Evolutionary conservation across 2,329 filamentous ascomycete genomes (phyloP).

Genomic region (Basipetospora chlamydospora): DNA sequence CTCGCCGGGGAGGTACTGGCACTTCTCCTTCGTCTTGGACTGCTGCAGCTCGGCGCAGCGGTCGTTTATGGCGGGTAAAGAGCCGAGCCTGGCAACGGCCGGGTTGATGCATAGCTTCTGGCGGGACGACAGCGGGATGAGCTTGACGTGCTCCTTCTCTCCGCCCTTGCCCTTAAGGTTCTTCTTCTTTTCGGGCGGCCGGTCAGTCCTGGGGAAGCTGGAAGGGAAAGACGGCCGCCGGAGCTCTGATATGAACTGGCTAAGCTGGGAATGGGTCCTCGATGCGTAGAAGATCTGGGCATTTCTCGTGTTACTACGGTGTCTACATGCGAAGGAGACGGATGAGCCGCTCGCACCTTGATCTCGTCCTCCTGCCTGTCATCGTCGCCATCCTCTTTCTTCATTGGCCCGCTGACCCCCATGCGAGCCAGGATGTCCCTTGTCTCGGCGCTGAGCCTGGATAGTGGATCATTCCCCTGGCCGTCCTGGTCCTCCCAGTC

Average conservation of each 20-base stretch:
- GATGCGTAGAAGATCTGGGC: constrained; percentile 73
- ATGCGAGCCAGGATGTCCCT: constrained; percentile 57
- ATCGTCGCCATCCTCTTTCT: constrained; percentile 23
- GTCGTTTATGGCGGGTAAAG: constrained; percentile 78
- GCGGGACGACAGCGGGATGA: constrained; percentile 70
- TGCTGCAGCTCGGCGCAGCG: constrained; percentile 83
- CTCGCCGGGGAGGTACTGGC: constrained; percentile 63
- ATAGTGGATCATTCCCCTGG: constrained; percentile 23
- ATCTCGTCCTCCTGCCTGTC: constrained; percentile 46
- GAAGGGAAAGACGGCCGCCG: constrained; percentile 64
- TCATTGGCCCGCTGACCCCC: constrained; percentile 26
- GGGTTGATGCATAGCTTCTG: constrained; percentile 86
- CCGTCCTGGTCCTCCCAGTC: constrained; percentile 42
- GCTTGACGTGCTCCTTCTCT: constrained; percentile 44
- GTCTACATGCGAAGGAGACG: constrained; percentile 1
- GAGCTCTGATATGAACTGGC: constrained; percentile 75
- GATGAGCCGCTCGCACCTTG: constrained; percentile 38
- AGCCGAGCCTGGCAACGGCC: constrained; percentile 55
- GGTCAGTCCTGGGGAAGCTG: constrained; percentile 39
- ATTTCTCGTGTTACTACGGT: constrained; percentile 20
- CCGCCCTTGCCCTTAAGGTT: too few relatives aligned
- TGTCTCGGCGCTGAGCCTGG: constrained; percentile 59
- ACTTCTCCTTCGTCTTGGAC: constrained; percentile 47
- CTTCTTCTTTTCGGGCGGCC: constrained; percentile 8
- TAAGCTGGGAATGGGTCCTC: constrained; percentile 80